phyloP scores from a whole-genome alignment of 306 rosid species.

The Arachis hypogaea region DNA sequence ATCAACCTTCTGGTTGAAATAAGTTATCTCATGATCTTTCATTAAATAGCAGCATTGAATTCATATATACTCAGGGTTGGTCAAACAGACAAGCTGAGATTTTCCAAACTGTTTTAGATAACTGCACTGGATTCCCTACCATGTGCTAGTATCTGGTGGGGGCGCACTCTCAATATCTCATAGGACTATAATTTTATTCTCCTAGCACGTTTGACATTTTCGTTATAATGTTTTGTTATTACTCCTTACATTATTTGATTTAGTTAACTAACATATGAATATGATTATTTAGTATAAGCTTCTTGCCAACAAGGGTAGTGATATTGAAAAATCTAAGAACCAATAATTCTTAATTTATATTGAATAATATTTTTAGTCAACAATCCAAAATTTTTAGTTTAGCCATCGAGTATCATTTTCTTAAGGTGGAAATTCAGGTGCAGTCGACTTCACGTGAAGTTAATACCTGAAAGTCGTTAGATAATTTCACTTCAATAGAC shows the following conservation, averaged over 20 bases:
- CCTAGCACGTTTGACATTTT: constrained; percentile 37
- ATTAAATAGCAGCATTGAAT: no score
- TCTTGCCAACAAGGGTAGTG: background rate
- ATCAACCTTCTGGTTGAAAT: no score
- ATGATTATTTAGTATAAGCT: background rate
- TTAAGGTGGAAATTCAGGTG: no score
- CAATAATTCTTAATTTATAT: no score
- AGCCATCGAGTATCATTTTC: no score
- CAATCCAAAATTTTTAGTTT: no score
- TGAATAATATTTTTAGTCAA: no score
- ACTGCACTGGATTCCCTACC: constrained; percentile 61
- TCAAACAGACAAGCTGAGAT: constrained; percentile 56
- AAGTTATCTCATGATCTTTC: no score
- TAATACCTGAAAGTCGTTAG: no score
- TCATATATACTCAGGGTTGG: constrained; percentile 35
- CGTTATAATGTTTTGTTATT: constrained; percentile 8
- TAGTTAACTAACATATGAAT: background rate
- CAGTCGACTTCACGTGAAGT: no score
- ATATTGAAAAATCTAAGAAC: no score
- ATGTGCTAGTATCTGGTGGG: constrained; percentile 55
- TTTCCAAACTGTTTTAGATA: constrained; percentile 46
- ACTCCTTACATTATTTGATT: background rate
- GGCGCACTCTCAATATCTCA: background rate
- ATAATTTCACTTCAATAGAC: no score
- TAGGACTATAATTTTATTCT: constrained; percentile 29